phyloP scores from a whole-genome alignment of 345 rosid genomes.

The Kernera saxatilis region DNA sequence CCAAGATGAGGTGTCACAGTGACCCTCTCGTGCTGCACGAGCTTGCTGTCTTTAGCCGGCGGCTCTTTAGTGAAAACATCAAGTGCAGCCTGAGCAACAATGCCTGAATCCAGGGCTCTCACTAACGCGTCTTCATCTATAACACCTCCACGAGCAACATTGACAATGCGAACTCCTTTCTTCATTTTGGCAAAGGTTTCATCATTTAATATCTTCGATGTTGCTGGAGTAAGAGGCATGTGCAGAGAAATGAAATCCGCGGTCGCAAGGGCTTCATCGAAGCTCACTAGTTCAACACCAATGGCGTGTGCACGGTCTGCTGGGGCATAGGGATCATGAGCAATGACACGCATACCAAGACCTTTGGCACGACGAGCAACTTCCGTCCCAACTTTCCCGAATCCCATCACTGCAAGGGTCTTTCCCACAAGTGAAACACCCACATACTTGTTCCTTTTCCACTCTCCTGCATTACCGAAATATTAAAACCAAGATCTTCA shows the following conservation, averaged over 20 bases:
- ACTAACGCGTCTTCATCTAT: slow-evolving; percentile 88
- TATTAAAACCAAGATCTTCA: background rate
- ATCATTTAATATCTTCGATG: slow-evolving; percentile 66
- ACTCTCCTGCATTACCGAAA: slow-evolving; percentile 49
- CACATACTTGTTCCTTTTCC: slow-evolving; percentile 79
- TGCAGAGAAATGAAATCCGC: slow-evolving; percentile 85
- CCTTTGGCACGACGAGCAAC: slow-evolving; percentile 90
- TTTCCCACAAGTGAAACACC: slow-evolving; percentile 88
- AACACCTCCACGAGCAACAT: slow-evolving; percentile 93
- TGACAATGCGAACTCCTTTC: slow-evolving; percentile 78
- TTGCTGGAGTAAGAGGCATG: slow-evolving; percentile 83
- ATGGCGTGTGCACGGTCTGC: slow-evolving; percentile 88
- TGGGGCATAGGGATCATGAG: slow-evolving; percentile 86
- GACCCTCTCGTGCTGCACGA: slow-evolving; percentile 70
- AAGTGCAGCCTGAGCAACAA: slow-evolving; percentile 91
- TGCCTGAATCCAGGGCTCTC: slow-evolving; percentile 75
- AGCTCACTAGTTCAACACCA: slow-evolving; percentile 75
- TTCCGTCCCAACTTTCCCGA: slow-evolving; percentile 90
- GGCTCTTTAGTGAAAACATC: slow-evolving; percentile 86
- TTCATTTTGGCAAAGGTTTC: slow-evolving; percentile 85
- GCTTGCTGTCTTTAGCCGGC: slow-evolving; percentile 63
- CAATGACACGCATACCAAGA: slow-evolving; percentile 85
- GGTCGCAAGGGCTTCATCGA: slow-evolving; percentile 67
- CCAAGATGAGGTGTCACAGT: slow-evolving; percentile 92
- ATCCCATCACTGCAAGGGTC: slow-evolving; percentile 76